Base-by-base conservation (phyloP, 108 stramenopile species). In the Nitzschia palea region DNA sequence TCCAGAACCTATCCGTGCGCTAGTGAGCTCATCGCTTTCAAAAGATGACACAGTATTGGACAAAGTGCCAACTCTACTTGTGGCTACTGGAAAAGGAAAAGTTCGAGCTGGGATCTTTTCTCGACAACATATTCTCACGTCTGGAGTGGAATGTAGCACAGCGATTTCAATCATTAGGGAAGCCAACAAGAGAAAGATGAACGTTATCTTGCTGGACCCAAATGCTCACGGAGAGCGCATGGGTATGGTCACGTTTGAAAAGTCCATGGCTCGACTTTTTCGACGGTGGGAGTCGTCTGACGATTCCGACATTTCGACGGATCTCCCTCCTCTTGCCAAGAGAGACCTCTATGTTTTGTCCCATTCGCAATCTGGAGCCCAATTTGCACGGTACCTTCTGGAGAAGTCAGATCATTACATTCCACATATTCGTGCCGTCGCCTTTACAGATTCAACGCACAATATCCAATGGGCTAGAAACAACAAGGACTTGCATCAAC, bases 371-470 rank as follows among this genome's bases (percentile, higher is more conserved):
- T 82, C 85, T 0, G 90, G 90, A 9, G 75, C 83, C 4, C 90
- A 91, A 37, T 62, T 91, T 47, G 83, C 77, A 0, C 67, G 90
- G 8, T 86, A 81, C 57, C 72, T 88, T 9, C 65, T 90, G 36
- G 78, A 86, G 44, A 71, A 80, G 40, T 61, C 62, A 25, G 27
- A 83, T 12, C 65, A 74, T 12, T 83, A 83, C 45, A 43, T 89
- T 1, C 86, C 86, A 10, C 83, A 79, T 17, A 86, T 93, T 17
- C 74, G 76, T 4, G 88, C 87, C 44, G 80, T 88, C 31, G 91
- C 86, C 1, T 93, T 93, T 60, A 93, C 91, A 1, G 91, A 93
- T 50, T 89, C 88, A 56, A 89, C 86, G 18, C 91, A 93, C 74
- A 89, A 87, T 53, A 83, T 93, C 12, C 91, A 89, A 78, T 93